Evolutionary conservation across 257 asterid species (phyloP).

Genomic region (Anisodus acutangulus): DNA sequence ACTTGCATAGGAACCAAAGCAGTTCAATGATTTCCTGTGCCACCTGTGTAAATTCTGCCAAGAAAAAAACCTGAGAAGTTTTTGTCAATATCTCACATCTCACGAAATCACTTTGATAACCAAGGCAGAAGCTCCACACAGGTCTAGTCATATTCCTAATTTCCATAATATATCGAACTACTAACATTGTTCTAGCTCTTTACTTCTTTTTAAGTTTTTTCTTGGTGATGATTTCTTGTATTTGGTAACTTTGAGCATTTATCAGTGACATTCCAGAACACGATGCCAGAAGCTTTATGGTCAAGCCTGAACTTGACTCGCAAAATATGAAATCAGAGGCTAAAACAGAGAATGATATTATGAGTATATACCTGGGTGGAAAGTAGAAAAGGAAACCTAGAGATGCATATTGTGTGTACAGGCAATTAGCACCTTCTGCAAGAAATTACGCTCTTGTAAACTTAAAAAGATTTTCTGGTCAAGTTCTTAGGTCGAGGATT

Average conservation of each 20-base stretch:
- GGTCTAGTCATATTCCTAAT: constrained; percentile 48
- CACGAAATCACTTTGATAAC: constrained; percentile 59
- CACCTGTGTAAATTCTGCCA: constrained; percentile 60
- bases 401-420: constrained; percentile 20
- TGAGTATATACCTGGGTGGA: constrained; percentile 35
- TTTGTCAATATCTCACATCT: constrained; percentile 53
- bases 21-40: constrained; percentile 73
- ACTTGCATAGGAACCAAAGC: constrained; percentile 70
- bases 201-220: not conserved
- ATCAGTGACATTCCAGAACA: constrained; percentile 69
- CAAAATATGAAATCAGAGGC: constrained; percentile 29
- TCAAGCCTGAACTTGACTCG: constrained; percentile 54
- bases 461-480: not conserved
- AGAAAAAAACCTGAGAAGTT: constrained; percentile 55
- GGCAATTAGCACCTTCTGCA: not conserved
- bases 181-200: not conserved
- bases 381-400: constrained; percentile 24
- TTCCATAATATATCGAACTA: constrained; percentile 17
- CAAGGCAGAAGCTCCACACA: constrained; percentile 78
- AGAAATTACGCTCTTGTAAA: not conserved
- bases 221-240: constrained; percentile 6
- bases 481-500: not conserved
- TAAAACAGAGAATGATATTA: constrained; percentile 17
- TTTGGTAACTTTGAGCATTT: not conserved
- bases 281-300: constrained; percentile 52